Conservation (phyloP, 2,329 filamentous ascomycete genomes). For the Escovopsis sp. region DNA sequence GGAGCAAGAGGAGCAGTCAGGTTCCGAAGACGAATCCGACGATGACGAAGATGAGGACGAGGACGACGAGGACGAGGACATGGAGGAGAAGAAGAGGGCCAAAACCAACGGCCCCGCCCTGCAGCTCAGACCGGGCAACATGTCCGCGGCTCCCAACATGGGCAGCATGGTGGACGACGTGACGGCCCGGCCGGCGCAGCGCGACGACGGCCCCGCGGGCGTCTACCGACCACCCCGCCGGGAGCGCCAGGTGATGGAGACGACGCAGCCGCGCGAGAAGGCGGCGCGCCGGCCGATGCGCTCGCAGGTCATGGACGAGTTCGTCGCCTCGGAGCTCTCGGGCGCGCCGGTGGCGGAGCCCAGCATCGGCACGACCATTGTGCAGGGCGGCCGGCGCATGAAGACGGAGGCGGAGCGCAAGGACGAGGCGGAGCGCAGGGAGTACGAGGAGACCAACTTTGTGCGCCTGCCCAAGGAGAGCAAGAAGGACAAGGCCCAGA, state of each 20-base stretch:
- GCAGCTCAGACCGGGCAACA: constrained; percentile 12
- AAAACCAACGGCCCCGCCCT: neutral
- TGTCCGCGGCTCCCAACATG: constrained; percentile 19
- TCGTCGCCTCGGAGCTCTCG: constrained; percentile 73
- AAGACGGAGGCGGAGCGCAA: constrained; percentile 66
- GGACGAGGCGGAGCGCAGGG: constrained; percentile 61
- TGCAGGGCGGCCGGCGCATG: constrained; percentile 59
- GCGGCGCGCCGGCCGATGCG: constrained; percentile 48
- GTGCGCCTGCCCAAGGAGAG: constrained; percentile 70
- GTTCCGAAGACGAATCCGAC: constrained; percentile 17
- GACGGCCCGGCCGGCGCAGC: constrained; percentile 12
- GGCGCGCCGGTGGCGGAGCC: constrained; percentile 69
- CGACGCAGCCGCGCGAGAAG: constrained; percentile 45
- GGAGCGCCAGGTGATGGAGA: constrained; percentile 72
- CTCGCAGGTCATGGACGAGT: constrained; percentile 83
- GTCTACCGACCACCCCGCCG: constrained; percentile 85
- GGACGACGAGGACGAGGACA: constrained; percentile 23
- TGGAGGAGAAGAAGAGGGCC: constrained; percentile 2
- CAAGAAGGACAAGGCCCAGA: constrained; percentile 72
- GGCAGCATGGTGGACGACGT: constrained; percentile 20
- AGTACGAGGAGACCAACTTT: constrained; percentile 91
- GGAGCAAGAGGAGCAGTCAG: constrained; percentile 12
- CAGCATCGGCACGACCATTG: constrained; percentile 83
- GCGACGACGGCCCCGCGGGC: constrained; percentile 37
- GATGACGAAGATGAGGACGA: constrained; percentile 24